phyloP scores from a whole-genome alignment of 345 rosid genomes.

The Citropsis articulata region DNA sequence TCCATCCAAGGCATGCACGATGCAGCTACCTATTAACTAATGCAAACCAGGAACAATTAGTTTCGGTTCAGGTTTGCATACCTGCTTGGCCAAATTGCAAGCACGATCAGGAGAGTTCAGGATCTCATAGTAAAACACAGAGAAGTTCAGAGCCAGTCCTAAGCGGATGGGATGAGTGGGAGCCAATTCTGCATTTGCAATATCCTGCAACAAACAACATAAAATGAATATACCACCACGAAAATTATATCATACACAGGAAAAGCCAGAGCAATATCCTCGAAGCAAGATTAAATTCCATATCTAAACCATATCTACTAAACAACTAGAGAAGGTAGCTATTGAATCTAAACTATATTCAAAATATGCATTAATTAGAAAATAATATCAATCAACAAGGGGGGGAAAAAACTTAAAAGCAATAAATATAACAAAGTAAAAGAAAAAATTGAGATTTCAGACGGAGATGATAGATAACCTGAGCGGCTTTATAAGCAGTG shows the following conservation, averaged over 20 bases:
- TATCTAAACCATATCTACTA: not conserved
- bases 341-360: not conserved
- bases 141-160: conserved; percentile 85
- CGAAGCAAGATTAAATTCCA: not conserved
- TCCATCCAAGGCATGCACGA: not conserved
- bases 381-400: no score
- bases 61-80: conserved; percentile 2
- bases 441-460: not conserved
- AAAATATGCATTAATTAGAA: not conserved
- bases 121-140: conserved; percentile 89
- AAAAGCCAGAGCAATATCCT: not conserved
- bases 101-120: conserved; percentile 94
- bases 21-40: not conserved
- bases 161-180: conserved; percentile 94
- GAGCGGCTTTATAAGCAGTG: conserved; percentile 84
- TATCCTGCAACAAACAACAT: conserved; percentile 44
- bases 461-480: conserved; percentile 36
- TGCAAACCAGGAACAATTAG: not conserved
- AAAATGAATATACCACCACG: not conserved
- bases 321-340: not conserved
- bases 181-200: conserved; percentile 78
- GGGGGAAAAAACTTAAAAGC: not conserved
- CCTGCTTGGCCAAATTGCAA: conserved; percentile 93
- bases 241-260: not conserved
- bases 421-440: not conserved